Base-by-base conservation (phyloP, 768 basidiomycete genomes). In the Strobilomyces confusus region DNA sequence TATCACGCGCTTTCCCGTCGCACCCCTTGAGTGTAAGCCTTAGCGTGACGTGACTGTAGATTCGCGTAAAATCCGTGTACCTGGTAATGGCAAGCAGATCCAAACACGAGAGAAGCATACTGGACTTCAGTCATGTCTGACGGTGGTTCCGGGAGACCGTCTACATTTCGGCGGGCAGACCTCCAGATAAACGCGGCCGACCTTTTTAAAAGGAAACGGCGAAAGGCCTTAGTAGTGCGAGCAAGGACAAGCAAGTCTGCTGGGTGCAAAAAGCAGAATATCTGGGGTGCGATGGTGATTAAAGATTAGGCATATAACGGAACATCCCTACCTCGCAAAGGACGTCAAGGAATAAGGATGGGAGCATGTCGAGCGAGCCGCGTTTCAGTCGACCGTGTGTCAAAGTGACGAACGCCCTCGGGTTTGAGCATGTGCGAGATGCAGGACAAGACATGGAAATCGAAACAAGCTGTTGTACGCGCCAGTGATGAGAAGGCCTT, bases 71-170 rank as follows among this genome's bases (percentile, higher is more conserved):
- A 3, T 33, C 45, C 25, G 32, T 33, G 37, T 61, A 66, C 65
- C 52, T 58, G 26, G 29, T 68, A 68, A 66, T 79, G 70, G 59
- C 82, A 83, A 52, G 68, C 68, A 6, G 66, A 70, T 29, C 75
- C 77, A 59, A 78, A 83, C 7, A 67, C 69, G 25, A 84, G 72
- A 52, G 76, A 74, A 5, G 76, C 76, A 62, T 74, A 83, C 47
- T 74, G 73, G n/a, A 77, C 70, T 57, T 82, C 80, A 26, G 56
- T 70, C 70, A 82, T 69, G 42, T 71, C 75, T n/a, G 65, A 48
- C 13, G 78, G 81, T 36, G 70, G 74, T 23, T 73, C 70, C 4
- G 80, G 82, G 25, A 82, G 62, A 17, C 62, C 71, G 19, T 54
- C 59, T 30, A 80, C 57, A 49, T 72, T 72, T 41, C 55, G 46